These are phyloP conservation scores for Xylaria sp. DNA, from an alignment of 2,329 filamentous ascomycete species.

Conservation along the genomic window DNA sequence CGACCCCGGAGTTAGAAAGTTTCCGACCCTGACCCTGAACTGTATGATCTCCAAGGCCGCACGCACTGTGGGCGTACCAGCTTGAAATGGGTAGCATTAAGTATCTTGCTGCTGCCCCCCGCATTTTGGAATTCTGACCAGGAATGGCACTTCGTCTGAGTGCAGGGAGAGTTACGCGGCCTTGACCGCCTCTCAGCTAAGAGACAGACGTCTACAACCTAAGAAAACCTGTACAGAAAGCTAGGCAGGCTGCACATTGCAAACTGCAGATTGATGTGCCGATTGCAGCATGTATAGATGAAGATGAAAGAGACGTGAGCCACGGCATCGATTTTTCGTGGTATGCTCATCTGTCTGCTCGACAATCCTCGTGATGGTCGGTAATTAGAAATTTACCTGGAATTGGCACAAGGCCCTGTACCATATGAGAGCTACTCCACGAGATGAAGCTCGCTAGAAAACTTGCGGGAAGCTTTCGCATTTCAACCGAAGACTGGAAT, in stretches of 20 bases:
- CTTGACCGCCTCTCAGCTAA: slow-evolving; percentile 30
- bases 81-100: background rate
- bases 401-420: background rate
- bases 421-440: background rate
- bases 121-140: slow-evolving; percentile 2
- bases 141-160: background rate
- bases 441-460: background rate
- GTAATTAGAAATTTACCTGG: background rate
- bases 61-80: background rate
- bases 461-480: slow-evolving; percentile 7
- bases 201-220: slow-evolving; percentile 25
- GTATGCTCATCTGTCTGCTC: slow-evolving; percentile 19
- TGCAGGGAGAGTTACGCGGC: background rate
- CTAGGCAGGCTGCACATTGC: slow-evolving; percentile 2
- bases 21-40: slow-evolving; percentile 20
- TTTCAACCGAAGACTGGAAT: slow-evolving; percentile 9
- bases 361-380: slow-evolving; percentile 2
- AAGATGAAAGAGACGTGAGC: slow-evolving; percentile 32
- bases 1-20: slow-evolving; percentile 15
- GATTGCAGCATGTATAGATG: slow-evolving; percentile 1
- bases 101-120: slow-evolving; percentile 4
- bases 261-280: slow-evolving; percentile 6
- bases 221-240: slow-evolving; percentile 19
- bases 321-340: background rate
- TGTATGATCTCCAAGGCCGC: slow-evolving; percentile 21